These are phyloP conservation scores for Talaromyces sp. DNA, from an alignment of 2,329 filamentous ascomycete species.

Conservation along the genomic window DNA sequence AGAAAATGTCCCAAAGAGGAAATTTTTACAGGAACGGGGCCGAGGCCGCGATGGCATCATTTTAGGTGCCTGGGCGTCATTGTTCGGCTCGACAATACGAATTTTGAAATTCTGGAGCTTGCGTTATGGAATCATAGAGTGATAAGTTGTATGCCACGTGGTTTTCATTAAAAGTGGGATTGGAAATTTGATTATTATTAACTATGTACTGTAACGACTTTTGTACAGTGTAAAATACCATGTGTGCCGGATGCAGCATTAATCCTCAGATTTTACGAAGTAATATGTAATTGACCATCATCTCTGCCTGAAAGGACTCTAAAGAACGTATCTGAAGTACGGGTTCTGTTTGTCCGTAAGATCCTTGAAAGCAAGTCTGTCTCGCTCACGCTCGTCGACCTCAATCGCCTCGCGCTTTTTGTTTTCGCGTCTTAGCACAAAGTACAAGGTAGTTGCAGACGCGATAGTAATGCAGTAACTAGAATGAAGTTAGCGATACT, in stretches of 20 bases:
- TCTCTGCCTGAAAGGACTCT: slow-evolving; percentile 4
- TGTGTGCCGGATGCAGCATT: not conserved
- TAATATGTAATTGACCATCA: not conserved
- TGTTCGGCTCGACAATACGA: not conserved
- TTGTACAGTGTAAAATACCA: not conserved
- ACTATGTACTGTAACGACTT: not conserved
- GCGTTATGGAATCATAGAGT: too few relatives aligned
- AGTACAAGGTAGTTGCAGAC: slow-evolving; percentile 55
- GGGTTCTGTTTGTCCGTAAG: slow-evolving; percentile 67
- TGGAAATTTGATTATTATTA: not conserved
- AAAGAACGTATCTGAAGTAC: slow-evolving; percentile 62
- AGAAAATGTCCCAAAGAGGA: not conserved
- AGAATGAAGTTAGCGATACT: not conserved
- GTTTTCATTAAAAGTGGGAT: not conserved
- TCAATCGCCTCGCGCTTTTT: slow-evolving; percentile 47
- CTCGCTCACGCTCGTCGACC: slow-evolving; percentile 60
- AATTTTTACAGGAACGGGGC: not conserved
- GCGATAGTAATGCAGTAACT: slow-evolving; percentile 53
- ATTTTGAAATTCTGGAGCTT: not conserved
- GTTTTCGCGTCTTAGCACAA: slow-evolving; percentile 60
- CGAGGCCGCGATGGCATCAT: not conserved
- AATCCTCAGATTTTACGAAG: not conserved
- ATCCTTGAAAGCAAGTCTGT: slow-evolving; percentile 64
- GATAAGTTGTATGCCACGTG: not conserved
- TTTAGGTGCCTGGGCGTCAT: not conserved